phyloP scores from a whole-genome alignment of 371 early-diverging fungal species.

The Circinella umbellata region DNA sequence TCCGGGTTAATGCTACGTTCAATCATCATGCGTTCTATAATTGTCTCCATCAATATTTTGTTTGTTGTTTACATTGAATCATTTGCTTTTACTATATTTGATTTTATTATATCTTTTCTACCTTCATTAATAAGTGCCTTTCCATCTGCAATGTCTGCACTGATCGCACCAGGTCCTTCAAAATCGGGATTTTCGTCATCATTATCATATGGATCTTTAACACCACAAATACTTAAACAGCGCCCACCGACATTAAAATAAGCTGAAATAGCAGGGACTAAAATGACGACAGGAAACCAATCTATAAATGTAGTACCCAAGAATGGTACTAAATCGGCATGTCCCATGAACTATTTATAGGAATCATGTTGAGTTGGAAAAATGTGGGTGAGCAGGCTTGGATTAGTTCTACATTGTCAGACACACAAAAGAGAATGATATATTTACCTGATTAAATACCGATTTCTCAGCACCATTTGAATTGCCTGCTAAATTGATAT shows the following conservation, averaged over 20 bases:
- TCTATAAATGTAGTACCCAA: constrained; percentile 87
- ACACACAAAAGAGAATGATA: not conserved
- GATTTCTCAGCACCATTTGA: constrained; percentile 26
- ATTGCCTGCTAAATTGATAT: constrained; percentile 72
- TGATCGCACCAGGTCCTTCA: constrained; percentile 30
- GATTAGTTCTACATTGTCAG: too few relatives aligned
- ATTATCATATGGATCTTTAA: constrained; percentile 64
- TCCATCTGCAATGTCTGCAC: constrained; percentile 56
- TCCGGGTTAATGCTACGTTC: constrained; percentile 39
- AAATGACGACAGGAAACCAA: constrained; percentile 85
- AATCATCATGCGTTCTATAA: constrained; percentile 31
- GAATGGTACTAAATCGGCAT: constrained; percentile 87
- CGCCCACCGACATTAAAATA: constrained; percentile 83
- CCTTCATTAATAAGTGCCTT: constrained; percentile 47
- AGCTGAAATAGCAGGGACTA: constrained; percentile 76
- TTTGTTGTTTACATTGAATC: not conserved
- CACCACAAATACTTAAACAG: constrained; percentile 68
- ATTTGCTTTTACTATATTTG: too few relatives aligned
- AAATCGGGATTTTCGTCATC: constrained; percentile 48
- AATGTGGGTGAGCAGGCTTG: too few relatives aligned
- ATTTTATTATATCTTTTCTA: constrained; percentile 19
- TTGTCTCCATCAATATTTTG: not conserved
- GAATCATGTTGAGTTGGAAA: too few relatives aligned
- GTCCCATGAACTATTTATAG: constrained; percentile 73
- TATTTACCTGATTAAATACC: constrained; percentile 49